A percentile compares a stretch with the other conserved stretches of the same genome.
phyloP scores from a whole-genome alignment of 768 basidiomycete genomes.

The Heimioporus sp. region DNA sequence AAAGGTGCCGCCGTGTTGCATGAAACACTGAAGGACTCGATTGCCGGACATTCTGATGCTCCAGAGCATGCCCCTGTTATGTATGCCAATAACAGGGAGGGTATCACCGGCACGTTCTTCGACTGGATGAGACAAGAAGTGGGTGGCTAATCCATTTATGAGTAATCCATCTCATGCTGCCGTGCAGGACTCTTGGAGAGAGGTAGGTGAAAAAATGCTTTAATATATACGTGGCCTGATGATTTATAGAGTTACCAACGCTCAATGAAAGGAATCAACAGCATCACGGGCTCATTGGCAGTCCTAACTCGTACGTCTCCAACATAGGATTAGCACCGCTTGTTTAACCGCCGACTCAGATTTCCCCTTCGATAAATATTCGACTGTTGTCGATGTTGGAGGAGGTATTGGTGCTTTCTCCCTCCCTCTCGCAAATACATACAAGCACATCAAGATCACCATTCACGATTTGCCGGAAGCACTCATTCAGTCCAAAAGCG shows the following conservation, averaged over 20 bases:
- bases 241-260: slow-evolving; percentile 17
- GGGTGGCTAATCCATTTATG: neutral
- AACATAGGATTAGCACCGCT: neutral
- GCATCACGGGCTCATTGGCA: slow-evolving; percentile 25
- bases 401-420: slow-evolving; percentile 33
- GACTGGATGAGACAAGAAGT: slow-evolving; percentile 25
- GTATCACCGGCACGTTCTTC: slow-evolving; percentile 21
- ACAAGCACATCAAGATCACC: slow-evolving; percentile 30
- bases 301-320: slow-evolving; percentile 17
- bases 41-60: slow-evolving; percentile 14
- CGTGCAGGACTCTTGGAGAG: slow-evolving; percentile 16
- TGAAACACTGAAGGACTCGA: slow-evolving; percentile 27
- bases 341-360: slow-evolving; percentile 12
- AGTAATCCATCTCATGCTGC: neutral
- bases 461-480: slow-evolving; percentile 31
- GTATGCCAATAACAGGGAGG: slow-evolving; percentile 16
- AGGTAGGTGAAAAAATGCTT: slow-evolving; percentile 6
- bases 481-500: slow-evolving; percentile 19
- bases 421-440: slow-evolving; percentile 26
- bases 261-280: slow-evolving; percentile 22
- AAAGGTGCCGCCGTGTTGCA: slow-evolving; percentile 14
- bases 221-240: neutral
- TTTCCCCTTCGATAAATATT: slow-evolving; percentile 31
- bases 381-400: slow-evolving; percentile 34
- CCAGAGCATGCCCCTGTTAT: slow-evolving; percentile 21